Evolutionary conservation across 768 basidiomycete genomes (phyloP).

Genomic region (Hygrophoropsis aurantiaca): DNA sequence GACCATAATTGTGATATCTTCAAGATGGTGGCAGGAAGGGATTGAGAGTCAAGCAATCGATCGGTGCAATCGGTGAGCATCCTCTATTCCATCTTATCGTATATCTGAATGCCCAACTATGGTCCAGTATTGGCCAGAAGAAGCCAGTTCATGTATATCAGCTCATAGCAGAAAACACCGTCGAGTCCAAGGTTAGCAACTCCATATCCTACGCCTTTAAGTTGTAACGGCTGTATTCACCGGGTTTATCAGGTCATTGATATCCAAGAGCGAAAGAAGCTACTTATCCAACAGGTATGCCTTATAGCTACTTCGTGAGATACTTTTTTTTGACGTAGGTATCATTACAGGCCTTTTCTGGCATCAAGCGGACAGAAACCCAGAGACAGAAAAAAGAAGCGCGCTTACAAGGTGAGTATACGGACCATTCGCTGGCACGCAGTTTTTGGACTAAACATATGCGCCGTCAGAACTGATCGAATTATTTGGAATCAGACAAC

Average conservation of each 20-base stretch:
- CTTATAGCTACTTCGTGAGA: background rate
- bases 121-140: constrained; percentile 73
- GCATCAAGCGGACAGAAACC: constrained; percentile 73
- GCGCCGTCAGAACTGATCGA: constrained; percentile 61
- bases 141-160: constrained; percentile 87
- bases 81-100: background rate
- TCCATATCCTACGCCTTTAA: background rate
- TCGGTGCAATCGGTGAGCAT: constrained; percentile 64
- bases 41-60: constrained; percentile 86
- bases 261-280: constrained; percentile 85
- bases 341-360: constrained; percentile 72
- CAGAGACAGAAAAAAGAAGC: constrained; percentile 78
- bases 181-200: constrained; percentile 69
- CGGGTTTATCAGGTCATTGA: constrained; percentile 60
- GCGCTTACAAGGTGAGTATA: constrained; percentile 65
- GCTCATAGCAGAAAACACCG: constrained; percentile 85
- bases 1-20: constrained; percentile 1
- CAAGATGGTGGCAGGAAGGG: constrained; percentile 86
- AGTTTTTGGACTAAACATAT: background rate
- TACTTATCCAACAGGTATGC: constrained; percentile 68
- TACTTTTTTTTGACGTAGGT: background rate
- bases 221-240: background rate
- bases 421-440: background rate
- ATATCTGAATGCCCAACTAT: constrained; percentile 5
- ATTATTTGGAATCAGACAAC: constrained; percentile 46